Conservation (phyloP, 2,329 filamentous ascomycete genomes). For the Dactylellina leptospora region DNA sequence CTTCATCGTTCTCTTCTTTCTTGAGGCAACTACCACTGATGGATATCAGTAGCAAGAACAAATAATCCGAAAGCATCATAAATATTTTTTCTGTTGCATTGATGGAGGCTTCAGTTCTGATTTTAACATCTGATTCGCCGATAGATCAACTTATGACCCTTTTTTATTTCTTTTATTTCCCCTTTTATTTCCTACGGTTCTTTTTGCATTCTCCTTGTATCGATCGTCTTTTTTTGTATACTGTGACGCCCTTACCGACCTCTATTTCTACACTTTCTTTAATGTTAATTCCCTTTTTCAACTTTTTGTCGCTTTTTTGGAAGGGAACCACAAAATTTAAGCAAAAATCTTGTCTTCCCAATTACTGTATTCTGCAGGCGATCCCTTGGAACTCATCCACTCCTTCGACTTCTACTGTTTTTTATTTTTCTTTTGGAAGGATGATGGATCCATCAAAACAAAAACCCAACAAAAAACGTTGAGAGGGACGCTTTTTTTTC, state of each 20-base stretch:
- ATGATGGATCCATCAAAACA: background rate
- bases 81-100: slow-evolving; percentile 32
- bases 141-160: slow-evolving; percentile 40
- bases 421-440: background rate
- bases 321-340: background rate
- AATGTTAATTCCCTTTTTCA: slow-evolving; percentile 49
- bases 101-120: slow-evolving; percentile 34
- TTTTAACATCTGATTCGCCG: slow-evolving; percentile 34
- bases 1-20: slow-evolving; percentile 17
- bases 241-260: slow-evolving; percentile 48
- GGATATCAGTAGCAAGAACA: slow-evolving; percentile 23
- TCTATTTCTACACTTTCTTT: slow-evolving; percentile 47
- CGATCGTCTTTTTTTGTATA: slow-evolving; percentile 13
- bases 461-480: background rate
- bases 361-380: background rate
- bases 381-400: background rate
- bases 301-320: background rate
- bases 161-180: slow-evolving; percentile 53
- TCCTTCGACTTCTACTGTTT: background rate
- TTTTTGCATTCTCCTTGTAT: background rate
- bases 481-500: background rate
- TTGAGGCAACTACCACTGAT: slow-evolving; percentile 36
- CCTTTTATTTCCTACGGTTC: slow-evolving; percentile 40
- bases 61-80: slow-evolving; percentile 29
- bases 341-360: background rate